phyloP scores from a whole-genome alignment of 148 eudicot species.

The Rhododendron mucronatum region DNA sequence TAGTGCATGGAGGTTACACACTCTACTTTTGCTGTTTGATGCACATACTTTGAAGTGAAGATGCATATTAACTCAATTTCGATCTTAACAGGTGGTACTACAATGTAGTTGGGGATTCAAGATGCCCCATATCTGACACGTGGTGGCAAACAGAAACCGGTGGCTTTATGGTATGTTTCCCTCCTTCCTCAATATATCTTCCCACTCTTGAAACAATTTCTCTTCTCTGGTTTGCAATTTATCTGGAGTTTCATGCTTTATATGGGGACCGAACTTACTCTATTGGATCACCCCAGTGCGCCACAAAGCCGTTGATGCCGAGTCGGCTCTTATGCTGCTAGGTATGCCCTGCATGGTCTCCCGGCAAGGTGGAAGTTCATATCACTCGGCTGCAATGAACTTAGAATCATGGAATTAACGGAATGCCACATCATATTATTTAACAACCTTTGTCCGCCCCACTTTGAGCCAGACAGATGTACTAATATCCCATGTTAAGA shows the following conservation, averaged over 20 bases:
- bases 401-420: neutral
- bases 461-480: neutral
- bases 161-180: slow-evolving; percentile 75
- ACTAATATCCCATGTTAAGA: neutral
- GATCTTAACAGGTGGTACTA: slow-evolving; percentile 67
- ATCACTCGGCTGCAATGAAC: slow-evolving; percentile 7
- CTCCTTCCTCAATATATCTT: slow-evolving; percentile 1
- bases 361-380: neutral
- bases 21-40: neutral
- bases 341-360: neutral
- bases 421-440: neutral
- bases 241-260: neutral
- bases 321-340: slow-evolving; percentile 2
- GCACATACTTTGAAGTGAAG: slow-evolving; percentile 1
- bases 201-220: neutral
- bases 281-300: neutral
- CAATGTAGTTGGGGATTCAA: slow-evolving; percentile 87
- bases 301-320: neutral
- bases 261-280: neutral
- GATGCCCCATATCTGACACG: slow-evolving; percentile 95
- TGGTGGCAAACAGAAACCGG: slow-evolving; percentile 99
- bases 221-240: neutral
- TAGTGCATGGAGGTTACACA: slow-evolving; percentile 90
- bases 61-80: neutral
- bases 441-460: neutral